Evolutionary conservation across 1,284 basidiomycete genomes (phyloP).

Genomic region (Leccinum fuscescens): DNA sequence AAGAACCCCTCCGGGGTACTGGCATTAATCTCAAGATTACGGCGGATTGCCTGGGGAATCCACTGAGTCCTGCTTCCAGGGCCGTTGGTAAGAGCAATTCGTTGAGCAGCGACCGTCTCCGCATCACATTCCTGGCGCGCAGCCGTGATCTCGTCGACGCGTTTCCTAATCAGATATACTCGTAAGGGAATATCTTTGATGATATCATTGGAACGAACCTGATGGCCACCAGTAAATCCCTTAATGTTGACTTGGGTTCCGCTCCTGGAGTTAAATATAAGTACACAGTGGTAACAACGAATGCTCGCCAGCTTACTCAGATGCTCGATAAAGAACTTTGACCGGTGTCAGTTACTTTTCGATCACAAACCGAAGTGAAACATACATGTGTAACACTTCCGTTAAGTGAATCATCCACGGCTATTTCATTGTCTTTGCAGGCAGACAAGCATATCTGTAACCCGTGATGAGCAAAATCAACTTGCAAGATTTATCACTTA

Average conservation of each 20-base stretch:
- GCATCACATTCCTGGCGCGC: slow-evolving; percentile 16
- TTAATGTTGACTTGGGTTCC: slow-evolving; percentile 25
- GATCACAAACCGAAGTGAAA: background rate
- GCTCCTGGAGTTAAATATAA: slow-evolving; percentile 13
- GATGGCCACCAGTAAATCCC: slow-evolving; percentile 18
- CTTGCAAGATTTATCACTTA: slow-evolving; percentile 10
- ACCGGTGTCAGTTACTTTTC: slow-evolving; percentile 4
- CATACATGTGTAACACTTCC: slow-evolving; percentile 25
- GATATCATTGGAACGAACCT: slow-evolving; percentile 20
- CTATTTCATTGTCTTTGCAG: slow-evolving; percentile 26
- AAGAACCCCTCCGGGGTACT: background rate
- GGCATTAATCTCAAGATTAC: background rate
- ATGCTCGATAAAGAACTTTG: slow-evolving; percentile 30
- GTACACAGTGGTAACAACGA: background rate
- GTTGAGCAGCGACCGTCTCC: background rate
- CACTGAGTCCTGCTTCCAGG: background rate
- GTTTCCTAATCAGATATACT: slow-evolving; percentile 9
- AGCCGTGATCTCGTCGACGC: slow-evolving; percentile 20
- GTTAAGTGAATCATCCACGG: slow-evolving; percentile 19
- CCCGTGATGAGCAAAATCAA: background rate
- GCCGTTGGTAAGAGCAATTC: background rate
- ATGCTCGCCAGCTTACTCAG: slow-evolving; percentile 19
- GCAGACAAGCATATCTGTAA: slow-evolving; percentile 29
- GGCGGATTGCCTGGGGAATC: background rate
- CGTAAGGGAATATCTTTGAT: background rate